phyloP scores from a whole-genome alignment of 352 stramenopile genomes.

The Elongisporangium anandrum region DNA sequence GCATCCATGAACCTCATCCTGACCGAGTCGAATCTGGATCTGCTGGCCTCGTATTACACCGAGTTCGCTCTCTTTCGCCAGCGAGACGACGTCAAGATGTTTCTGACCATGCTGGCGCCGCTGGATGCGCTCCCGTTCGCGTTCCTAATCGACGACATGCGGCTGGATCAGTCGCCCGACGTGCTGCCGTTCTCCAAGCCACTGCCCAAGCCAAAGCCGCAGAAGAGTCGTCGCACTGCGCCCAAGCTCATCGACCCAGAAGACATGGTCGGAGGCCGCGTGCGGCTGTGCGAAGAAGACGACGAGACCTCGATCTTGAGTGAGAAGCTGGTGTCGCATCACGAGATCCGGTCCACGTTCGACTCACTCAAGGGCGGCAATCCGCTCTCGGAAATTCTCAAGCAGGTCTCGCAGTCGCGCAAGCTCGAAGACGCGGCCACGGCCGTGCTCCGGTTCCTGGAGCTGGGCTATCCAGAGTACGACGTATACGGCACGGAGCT shows the following conservation, averaged over 20 bases:
- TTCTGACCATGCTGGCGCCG: constrained; percentile 55
- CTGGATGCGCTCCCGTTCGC: constrained; percentile 73
- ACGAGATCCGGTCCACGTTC: constrained; percentile 66
- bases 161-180: constrained; percentile 57
- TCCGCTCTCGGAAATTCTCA: constrained; percentile 65
- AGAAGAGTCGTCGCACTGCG: constrained; percentile 46
- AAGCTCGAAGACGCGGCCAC: constrained; percentile 65
- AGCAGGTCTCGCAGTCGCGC: constrained; percentile 49
- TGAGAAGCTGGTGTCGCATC: constrained; percentile 73
- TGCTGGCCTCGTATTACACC: constrained; percentile 78
- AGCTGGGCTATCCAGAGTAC: constrained; percentile 83
- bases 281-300: constrained; percentile 65
- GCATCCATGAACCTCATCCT: constrained; percentile 67
- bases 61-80: constrained; percentile 76
- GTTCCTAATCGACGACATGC: constrained; percentile 73
- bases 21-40: constrained; percentile 66
- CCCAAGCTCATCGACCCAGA: constrained; percentile 80
- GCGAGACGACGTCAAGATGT: constrained; percentile 73
- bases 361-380: constrained; percentile 73
- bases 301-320: constrained; percentile 60
- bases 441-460: constrained; percentile 74
- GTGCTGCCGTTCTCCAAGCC: constrained; percentile 72
- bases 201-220: constrained; percentile 29
- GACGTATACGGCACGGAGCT: constrained; percentile 76
- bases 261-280: constrained; percentile 74